A percentile compares a stretch with the other conserved stretches of the same genome.
Conservation (phyloP, 805 yeast species). For the Lachancea thermotolerans region DNA sequence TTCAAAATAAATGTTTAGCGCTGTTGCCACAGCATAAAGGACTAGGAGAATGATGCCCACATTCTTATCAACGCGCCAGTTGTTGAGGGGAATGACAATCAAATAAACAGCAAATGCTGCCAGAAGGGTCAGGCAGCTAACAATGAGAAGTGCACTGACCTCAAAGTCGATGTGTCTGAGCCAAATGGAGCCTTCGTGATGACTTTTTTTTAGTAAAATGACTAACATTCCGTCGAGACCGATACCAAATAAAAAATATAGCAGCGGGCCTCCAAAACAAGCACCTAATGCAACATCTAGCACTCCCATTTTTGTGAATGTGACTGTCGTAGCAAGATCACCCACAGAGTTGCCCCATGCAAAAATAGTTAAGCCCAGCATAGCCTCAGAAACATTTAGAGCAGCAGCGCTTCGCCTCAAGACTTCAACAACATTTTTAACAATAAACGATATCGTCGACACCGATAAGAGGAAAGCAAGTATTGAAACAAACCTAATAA, state of each 20-base stretch:
- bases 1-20: constrained; percentile 19
- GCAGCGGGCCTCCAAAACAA: constrained; percentile 87
- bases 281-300: constrained; percentile 93
- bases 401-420: constrained; percentile 56
- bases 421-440: constrained; percentile 45
- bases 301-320: constrained; percentile 74
- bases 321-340: constrained; percentile 75
- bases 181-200: constrained; percentile 8
- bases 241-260: constrained; percentile 71
- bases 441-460: constrained; percentile 50
- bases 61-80: constrained; percentile 39
- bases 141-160: constrained; percentile 34
- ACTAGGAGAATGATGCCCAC: constrained; percentile 33
- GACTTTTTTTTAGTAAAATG: constrained; percentile 11
- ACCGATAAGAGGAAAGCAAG: constrained; percentile 64
- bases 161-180: constrained; percentile 28
- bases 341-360: constrained; percentile 93
- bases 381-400: constrained; percentile 61
- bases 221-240: constrained; percentile 65
- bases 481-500: constrained; percentile 11
- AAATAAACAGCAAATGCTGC: constrained; percentile 35
- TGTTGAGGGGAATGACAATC: constrained; percentile 38
- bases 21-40: constrained; percentile 16
- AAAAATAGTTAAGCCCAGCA: constrained; percentile 80
- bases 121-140: constrained; percentile 38